These are phyloP conservation scores for Heritiera littoralis DNA, from an alignment of 345 rosid genomes.

Conservation along the genomic window DNA sequence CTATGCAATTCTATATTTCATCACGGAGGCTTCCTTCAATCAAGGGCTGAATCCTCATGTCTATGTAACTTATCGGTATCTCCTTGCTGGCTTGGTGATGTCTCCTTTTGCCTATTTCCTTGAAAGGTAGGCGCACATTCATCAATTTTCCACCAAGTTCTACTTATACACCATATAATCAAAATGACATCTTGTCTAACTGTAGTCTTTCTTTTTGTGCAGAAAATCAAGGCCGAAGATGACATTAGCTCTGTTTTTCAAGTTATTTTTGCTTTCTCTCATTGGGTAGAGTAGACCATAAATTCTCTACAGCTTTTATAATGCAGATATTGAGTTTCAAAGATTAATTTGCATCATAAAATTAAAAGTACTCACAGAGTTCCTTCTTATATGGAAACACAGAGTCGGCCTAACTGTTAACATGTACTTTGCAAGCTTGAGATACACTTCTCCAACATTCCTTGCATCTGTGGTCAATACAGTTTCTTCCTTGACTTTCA, in stretches of 20 bases:
- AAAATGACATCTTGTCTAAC: too few relatives aligned
- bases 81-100: constrained; percentile 41
- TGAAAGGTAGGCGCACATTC: constrained; percentile 39
- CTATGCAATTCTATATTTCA: constrained; percentile 52
- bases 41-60: constrained; percentile 70
- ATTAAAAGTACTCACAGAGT: background rate
- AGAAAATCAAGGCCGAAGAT: constrained; percentile 60
- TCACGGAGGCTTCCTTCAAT: constrained; percentile 59
- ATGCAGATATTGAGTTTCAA: too few relatives aligned
- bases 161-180: too few relatives aligned
- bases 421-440: constrained; percentile 55
- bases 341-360: background rate
- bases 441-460: constrained; percentile 51
- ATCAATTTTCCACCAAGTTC: background rate
- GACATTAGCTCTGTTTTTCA: constrained; percentile 47
- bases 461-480: constrained; percentile 41
- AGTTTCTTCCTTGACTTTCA: constrained; percentile 45
- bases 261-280: constrained; percentile 58
- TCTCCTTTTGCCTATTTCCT: constrained; percentile 59
- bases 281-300: constrained; percentile 16
- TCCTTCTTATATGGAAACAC: constrained; percentile 1
- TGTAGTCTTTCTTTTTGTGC: constrained; percentile 20
- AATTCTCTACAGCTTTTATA: background rate
- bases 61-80: constrained; percentile 57
- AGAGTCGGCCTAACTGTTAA: constrained; percentile 53